These are phyloP conservation scores for Seiridium cupressi DNA, from an alignment of 2,329 filamentous ascomycete species.

Conservation along the genomic window DNA sequence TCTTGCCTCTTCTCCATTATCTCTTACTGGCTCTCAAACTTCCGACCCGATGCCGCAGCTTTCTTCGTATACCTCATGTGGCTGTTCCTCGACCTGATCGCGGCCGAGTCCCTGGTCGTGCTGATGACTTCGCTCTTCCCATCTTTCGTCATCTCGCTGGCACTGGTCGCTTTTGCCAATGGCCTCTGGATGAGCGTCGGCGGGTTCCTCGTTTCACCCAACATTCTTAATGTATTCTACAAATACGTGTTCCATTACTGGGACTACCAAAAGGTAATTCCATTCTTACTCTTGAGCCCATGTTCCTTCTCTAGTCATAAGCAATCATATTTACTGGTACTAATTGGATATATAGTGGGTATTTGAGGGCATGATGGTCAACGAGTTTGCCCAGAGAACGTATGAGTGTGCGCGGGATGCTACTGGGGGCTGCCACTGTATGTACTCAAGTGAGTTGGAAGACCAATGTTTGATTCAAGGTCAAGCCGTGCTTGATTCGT, in stretches of 20 bases:
- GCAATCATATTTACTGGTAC: background rate
- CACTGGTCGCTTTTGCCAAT: constrained; percentile 80
- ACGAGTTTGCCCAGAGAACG: constrained; percentile 68
- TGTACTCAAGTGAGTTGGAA: constrained; percentile 64
- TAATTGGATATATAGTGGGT: constrained; percentile 63
- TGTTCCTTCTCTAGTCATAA: background rate
- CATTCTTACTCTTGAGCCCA: background rate
- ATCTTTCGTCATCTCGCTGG: constrained; percentile 77
- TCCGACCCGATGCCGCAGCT: constrained; percentile 59
- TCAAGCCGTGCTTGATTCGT: constrained; percentile 65
- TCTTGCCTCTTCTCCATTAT: constrained; percentile 72
- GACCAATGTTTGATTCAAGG: constrained; percentile 69
- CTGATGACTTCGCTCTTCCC: constrained; percentile 71
- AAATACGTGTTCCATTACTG: constrained; percentile 71
- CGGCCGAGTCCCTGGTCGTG: constrained; percentile 82
- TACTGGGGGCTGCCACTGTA: constrained; percentile 59
- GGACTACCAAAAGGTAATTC: background rate
- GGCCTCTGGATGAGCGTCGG: constrained; percentile 87
- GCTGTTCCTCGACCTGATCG: constrained; percentile 81
- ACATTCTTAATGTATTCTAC: constrained; percentile 78
- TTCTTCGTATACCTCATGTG: constrained; percentile 82
- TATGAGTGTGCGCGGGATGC: constrained; percentile 54
- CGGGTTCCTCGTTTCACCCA: constrained; percentile 76
- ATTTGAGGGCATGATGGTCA: constrained; percentile 92
- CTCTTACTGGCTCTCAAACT: constrained; percentile 78